A percentile compares a stretch with the other conserved stretches of the same genome.
Evolutionary conservation across 2,329 filamentous ascomycete genomes (phyloP).

Genomic region (Tolypocladium endophyticum): DNA sequence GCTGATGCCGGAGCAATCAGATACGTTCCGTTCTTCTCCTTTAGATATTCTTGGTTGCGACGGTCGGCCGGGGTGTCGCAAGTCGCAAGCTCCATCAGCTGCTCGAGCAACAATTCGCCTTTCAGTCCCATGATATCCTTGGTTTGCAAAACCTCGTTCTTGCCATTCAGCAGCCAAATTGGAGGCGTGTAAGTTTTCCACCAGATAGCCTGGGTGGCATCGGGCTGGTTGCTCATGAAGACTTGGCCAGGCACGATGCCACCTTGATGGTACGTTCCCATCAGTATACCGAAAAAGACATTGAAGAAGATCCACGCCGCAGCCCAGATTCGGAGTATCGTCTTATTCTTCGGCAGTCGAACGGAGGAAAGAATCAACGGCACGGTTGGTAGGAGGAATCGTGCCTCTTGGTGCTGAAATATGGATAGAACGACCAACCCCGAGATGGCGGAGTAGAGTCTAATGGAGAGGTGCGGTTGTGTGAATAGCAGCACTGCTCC

Average conservation of each 20-base stretch:
- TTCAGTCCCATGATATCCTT: slow-evolving; percentile 65
- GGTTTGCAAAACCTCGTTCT: slow-evolving; percentile 61
- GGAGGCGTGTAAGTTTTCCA: slow-evolving; percentile 83
- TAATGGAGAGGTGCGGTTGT: slow-evolving; percentile 45
- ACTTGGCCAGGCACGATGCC: slow-evolving; percentile 67
- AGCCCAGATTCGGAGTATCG: slow-evolving; percentile 42
- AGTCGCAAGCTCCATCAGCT: slow-evolving; percentile 48
- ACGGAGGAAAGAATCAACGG: slow-evolving; percentile 69
- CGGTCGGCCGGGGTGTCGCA: slow-evolving; percentile 50
- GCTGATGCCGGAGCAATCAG: slow-evolving; percentile 66
- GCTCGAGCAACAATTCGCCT: slow-evolving; percentile 46
- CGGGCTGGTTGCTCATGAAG: slow-evolving; percentile 59
- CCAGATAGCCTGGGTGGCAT: slow-evolving; percentile 63
- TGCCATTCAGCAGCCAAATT: slow-evolving; percentile 68
- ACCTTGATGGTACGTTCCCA: slow-evolving; percentile 76
- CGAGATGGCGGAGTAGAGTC: slow-evolving; percentile 63
- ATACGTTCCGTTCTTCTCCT: slow-evolving; percentile 54
- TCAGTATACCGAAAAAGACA: slow-evolving; percentile 53
- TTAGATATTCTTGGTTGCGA: slow-evolving; percentile 44
- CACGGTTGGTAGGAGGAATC: slow-evolving; percentile 65
- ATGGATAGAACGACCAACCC: slow-evolving; percentile 60
- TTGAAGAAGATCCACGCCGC: slow-evolving; percentile 62
- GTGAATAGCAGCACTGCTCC: slow-evolving; percentile 51
- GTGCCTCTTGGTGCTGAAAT: slow-evolving; percentile 71
- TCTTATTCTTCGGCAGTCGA: slow-evolving; percentile 47